Evolutionary conservation across 2,329 filamentous ascomycete genomes (phyloP).

Genomic region (Colletotrichum tropicicola): DNA sequence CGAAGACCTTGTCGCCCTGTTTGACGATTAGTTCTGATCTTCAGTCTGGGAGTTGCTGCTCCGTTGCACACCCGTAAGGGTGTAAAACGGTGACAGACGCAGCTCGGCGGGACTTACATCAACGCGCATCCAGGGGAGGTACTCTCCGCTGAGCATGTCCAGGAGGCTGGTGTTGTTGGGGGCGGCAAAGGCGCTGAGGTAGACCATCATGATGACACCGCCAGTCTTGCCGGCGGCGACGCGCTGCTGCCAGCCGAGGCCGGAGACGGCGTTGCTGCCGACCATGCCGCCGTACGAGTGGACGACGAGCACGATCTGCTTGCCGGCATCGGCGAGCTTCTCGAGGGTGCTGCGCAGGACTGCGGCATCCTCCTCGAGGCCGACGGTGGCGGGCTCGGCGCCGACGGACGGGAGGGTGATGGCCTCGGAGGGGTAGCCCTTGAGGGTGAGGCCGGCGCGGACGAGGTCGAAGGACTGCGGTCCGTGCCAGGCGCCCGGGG

Average conservation of each 20-base stretch:
- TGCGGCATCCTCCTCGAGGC: conserved; percentile 40
- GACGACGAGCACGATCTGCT: conserved; percentile 50
- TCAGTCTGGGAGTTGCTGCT: neutral
- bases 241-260: conserved; percentile 44
- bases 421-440: conserved; percentile 43
- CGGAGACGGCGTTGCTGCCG: conserved; percentile 45
- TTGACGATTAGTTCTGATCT: neutral
- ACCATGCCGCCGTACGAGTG: conserved; percentile 56
- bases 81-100: conserved; percentile 18
- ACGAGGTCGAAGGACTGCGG: conserved; percentile 41
- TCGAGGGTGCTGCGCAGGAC: conserved; percentile 38
- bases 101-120: conserved; percentile 28
- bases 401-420: conserved; percentile 43
- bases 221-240: conserved; percentile 41
- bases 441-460: conserved; percentile 38
- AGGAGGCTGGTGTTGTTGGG: conserved; percentile 35
- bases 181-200: conserved; percentile 42
- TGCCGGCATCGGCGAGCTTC: conserved; percentile 43
- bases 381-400: conserved; percentile 36
- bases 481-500: conserved; percentile 49
- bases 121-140: conserved; percentile 38
- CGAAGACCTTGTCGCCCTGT: conserved; percentile 20
- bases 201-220: conserved; percentile 47
- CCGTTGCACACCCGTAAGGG: neutral
- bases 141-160: conserved; percentile 33